Base-by-base conservation (phyloP, 2,329 filamentous ascomycete genomes). In the Pseudocercospora fijiensis region DNA sequence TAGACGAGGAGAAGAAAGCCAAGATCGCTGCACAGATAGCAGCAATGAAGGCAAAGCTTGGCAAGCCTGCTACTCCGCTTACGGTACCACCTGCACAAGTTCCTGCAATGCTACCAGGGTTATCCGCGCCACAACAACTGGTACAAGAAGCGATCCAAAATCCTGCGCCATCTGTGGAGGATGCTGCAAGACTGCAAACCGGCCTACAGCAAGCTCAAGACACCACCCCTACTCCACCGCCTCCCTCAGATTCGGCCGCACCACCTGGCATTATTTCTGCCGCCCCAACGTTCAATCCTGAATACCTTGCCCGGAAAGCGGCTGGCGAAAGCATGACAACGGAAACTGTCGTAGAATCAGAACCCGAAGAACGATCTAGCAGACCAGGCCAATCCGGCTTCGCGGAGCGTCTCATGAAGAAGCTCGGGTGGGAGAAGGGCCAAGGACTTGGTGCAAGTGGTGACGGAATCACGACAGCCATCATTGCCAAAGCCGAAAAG, bases 381-480 rank as follows among this genome's bases (percentile, higher is more conserved):
- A 86, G 88, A 2, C 92, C 92, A 0, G 91, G 92, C 16, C 90
- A 96, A 76, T 85, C 88, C 68, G 90, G 89, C 58, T 96, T 96
- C 76, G 95, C 92, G 0, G 86, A 92, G 69, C 89, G 92, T 33
- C 85, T 98, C 61, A 92, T 99, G 87, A 85, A 87, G 65, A 98
- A 97, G 76, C 95, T 96, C 78, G 95, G 95, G 61, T 98, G 93
- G 91, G 89, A 88, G 37, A 89, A 93, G 73, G 95, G 95, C 24
- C 85, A 89, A 66, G 95, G 95, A 20, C 86, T 99, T 3, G 95
- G 95, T 69, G 92, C 91, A 16, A 85, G 88, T 66, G 87, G 87
- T 30, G 87, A 88, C 24, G 95, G 95, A 65, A 97, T 99, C 71
- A 84, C 91, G 60, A 91, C 92, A 22, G 91, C 93, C 4, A 81